phyloP scores from a whole-genome alignment of 352 stramenopile species.

The Phytophthora pinifolia region DNA sequence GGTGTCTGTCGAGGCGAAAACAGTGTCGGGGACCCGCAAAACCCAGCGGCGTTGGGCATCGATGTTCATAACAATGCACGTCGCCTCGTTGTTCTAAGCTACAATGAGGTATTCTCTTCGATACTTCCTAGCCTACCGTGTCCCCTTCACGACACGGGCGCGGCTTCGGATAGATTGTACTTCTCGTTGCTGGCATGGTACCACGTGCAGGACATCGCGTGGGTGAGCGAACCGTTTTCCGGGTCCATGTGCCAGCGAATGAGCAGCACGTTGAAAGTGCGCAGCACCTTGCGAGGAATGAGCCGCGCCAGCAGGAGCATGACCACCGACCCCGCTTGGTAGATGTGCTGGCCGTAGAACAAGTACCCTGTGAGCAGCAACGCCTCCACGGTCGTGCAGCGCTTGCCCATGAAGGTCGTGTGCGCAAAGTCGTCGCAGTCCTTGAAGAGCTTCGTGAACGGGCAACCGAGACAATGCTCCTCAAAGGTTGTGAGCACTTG shows the following conservation, averaged over 20 bases:
- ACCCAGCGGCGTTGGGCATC: too few species aligned
- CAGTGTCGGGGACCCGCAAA: too few species aligned
- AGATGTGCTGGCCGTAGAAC: slow-evolving; percentile 6
- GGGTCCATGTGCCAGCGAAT: slow-evolving; percentile 6
- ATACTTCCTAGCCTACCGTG: too few species aligned
- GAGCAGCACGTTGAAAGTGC: slow-evolving; percentile 14
- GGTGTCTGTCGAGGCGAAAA: too few species aligned
- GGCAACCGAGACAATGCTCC: slow-evolving; percentile 17
- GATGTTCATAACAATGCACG: too few species aligned
- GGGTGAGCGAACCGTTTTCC: background rate
- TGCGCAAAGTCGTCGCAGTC: slow-evolving; percentile 27
- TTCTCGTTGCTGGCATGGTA: slow-evolving; percentile 10
- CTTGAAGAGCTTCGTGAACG: slow-evolving; percentile 19
- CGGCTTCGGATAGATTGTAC: background rate
- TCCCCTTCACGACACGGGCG: background rate
- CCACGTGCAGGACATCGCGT: slow-evolving; percentile 7
- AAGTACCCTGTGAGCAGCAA: slow-evolving; percentile 17
- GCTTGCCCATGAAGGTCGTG: background rate
- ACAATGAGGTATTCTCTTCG: too few species aligned
- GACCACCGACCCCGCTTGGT: background rate
- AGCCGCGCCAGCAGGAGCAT: background rate
- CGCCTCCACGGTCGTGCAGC: slow-evolving; percentile 3
- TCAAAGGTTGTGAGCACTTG: slow-evolving; percentile 15
- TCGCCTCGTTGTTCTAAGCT: too few species aligned
- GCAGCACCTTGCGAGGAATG: slow-evolving; percentile 1